Conservation (phyloP, 2,329 filamentous ascomycete species). For the Ascocoryne sarcoides region DNA sequence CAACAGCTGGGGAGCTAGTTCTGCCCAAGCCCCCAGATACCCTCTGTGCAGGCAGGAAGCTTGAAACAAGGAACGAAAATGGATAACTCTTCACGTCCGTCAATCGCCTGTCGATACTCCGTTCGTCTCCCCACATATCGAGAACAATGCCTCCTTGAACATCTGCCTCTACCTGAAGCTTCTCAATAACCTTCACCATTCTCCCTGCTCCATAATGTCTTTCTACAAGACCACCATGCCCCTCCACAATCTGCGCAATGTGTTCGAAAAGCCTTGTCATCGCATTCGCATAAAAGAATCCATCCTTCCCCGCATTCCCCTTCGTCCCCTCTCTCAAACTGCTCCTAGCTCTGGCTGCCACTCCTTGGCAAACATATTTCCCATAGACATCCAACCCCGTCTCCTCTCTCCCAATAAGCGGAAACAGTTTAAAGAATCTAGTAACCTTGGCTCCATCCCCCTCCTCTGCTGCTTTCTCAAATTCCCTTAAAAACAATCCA, state of each 20-base stretch:
- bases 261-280: slow-evolving; percentile 93
- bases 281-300: slow-evolving; percentile 84
- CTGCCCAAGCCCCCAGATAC: slow-evolving; percentile 48
- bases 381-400: slow-evolving; percentile 93
- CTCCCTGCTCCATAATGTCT: slow-evolving; percentile 86
- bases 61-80: slow-evolving; percentile 94
- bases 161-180: slow-evolving; percentile 88
- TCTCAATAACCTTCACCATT: slow-evolving; percentile 91
- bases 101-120: slow-evolving; percentile 72
- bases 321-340: slow-evolving; percentile 65
- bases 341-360: slow-evolving; percentile 71
- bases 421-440: slow-evolving; percentile 96
- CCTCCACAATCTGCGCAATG: slow-evolving; percentile 92
- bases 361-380: slow-evolving; percentile 89
- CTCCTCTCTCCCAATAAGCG: slow-evolving; percentile 80
- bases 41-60: slow-evolving; percentile 70
- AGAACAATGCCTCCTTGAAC: slow-evolving; percentile 92
- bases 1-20: slow-evolving; percentile 66
- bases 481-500: slow-evolving; percentile 83
- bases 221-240: slow-evolving; percentile 83
- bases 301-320: slow-evolving; percentile 56
- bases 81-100: slow-evolving; percentile 97
- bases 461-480: slow-evolving; percentile 81
- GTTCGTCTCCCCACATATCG: slow-evolving; percentile 91
- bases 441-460: slow-evolving; percentile 86